Evolutionary conservation across 2,329 filamentous ascomycete species (phyloP), one percentile per base, ranked within the genome.

Genomic region (Scortechinia acanthostroma): DNA sequence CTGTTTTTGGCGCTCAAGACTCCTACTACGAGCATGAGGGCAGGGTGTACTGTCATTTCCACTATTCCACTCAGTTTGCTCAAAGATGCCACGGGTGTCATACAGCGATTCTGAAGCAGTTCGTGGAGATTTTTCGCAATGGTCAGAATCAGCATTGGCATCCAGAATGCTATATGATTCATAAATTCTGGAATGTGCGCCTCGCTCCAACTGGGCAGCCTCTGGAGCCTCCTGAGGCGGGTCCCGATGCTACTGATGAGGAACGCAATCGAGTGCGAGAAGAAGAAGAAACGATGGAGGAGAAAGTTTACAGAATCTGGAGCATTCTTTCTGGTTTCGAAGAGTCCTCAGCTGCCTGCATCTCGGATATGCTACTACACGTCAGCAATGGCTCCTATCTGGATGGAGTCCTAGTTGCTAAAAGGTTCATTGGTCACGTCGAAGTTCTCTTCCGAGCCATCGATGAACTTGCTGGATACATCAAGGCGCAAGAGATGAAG

Each of bases 141-240:
- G 91, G 91, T 2, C 88, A 95, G 61, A 96, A 97, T 59, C 93
- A 98, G 59, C 93, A 98, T 62, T 98, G 93, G 93, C 93, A 98
- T 60, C 93, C 93, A 2, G 93, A 98, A 65, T 98, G 93, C 65
- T 98, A 98, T 66, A 98, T 98, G 93, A 98, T 98, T 50, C 93
- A 98, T 69, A 98, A 98, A 59, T 98, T 97, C 65, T 98, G 93
- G 93, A 98, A 97, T 60, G 93, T 98, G 48, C 83, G 93, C 44
- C 72, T 98, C 28, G 80, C 82, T 10, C 75, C 81, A 21, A 72
- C 77, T 10, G 73, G 68, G 72, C 45, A 74, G 79, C 45, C 60
- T 66, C 5, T 20, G 10, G 59, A 22, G 42, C 52, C 20, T 52
- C 52, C 49, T 5, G 43, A 49, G 22, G 19, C 54, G 23, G 72